Evolutionary conservation across 257 asterid species (phyloP), one percentile per base, ranked within the genome.

Genomic region (Plantago elongata): DNA sequence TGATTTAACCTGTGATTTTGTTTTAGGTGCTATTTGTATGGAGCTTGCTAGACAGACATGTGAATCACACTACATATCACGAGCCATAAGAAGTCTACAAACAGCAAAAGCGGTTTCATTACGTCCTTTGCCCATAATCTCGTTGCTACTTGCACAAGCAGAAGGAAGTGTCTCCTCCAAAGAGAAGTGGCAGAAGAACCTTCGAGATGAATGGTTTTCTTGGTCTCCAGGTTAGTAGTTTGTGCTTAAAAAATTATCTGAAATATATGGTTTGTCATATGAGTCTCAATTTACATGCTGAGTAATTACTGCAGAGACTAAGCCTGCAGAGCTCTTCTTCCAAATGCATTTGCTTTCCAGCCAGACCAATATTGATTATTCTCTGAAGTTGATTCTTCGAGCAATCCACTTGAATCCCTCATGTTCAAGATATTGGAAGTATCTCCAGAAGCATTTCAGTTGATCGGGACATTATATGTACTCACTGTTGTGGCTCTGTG

Each of bases 391-490:
- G 93, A 70, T 84, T 60, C 78, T 89, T 67, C 80, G 81, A 63
- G 96, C 97, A 13, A 89, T 84, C 71, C 99, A 92, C 61, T 57
- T 61, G 77, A 80, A 92, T 63, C 99, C 99, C 45, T 86, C 96
- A 12, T 86, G 89, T 72, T 71, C 66, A 60, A 89, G 97, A 75
- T 92, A 89, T 75, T 89, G 97, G 99, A 86, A 77, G 74, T 81
- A 73, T 58, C 74, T 91, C 81, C 62, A 72, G 11, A 81, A 75
- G 60, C 73, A 72, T 47, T 0, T 63, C 8, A 54, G 56, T 12
- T 60, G 62, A 65, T 40, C 4, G 40, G 40, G 40, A 34, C 40
- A 34, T 34, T 34, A 34, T 34, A 4, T 34, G 40, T 34, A 34
- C 40, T 34, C 40, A 34, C 8, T 1, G 40, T 7, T 6, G 40